Conservation (phyloP, 1,139 yeast genomes). For the Taiozyma sp. region DNA sequence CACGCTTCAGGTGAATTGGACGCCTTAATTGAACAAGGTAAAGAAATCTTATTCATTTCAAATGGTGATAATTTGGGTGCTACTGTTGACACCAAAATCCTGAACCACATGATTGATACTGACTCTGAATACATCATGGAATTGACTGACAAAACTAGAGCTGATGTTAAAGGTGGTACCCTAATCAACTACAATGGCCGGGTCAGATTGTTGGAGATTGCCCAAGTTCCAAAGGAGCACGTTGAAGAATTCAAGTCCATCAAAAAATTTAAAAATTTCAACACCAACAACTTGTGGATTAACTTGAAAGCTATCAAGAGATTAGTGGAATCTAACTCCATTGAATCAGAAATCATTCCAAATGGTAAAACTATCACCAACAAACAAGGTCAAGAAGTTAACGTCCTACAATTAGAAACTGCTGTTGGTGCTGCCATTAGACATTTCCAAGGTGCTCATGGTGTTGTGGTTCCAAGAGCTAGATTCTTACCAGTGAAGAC, state of each 20-base stretch:
- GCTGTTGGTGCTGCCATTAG: slow-evolving; percentile 99
- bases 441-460: slow-evolving; percentile 92
- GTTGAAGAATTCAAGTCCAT: slow-evolving; percentile 97
- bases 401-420: slow-evolving; percentile 92
- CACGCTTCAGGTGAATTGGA: slow-evolving; percentile 91
- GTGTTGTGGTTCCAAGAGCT: slow-evolving; percentile 96
- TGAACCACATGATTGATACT: slow-evolving; percentile 89
- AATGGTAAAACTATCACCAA: slow-evolving; percentile 73
- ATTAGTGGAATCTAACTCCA: slow-evolving; percentile 77
- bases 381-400: slow-evolving; percentile 68
- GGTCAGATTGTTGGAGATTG: slow-evolving; percentile 92
- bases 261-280: slow-evolving; percentile 96
- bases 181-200: slow-evolving; percentile 93
- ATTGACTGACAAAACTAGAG: slow-evolving; percentile 96
- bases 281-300: slow-evolving; percentile 97
- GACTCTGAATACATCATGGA: slow-evolving; percentile 97
- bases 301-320: slow-evolving; percentile 91
- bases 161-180: slow-evolving; percentile 99
- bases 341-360: slow-evolving; percentile 93
- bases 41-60: slow-evolving; percentile 91
- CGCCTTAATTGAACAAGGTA: slow-evolving; percentile 84
- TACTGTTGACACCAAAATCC: slow-evolving; percentile 86
- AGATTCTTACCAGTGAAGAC: slow-evolving; percentile 98
- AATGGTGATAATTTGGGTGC: slow-evolving; percentile 99
- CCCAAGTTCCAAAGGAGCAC: slow-evolving; percentile 98